Evolutionary conservation across 768 basidiomycete genomes (phyloP), one percentile per base, ranked within the genome.

Genomic region (Mycena epipterygia): DNA sequence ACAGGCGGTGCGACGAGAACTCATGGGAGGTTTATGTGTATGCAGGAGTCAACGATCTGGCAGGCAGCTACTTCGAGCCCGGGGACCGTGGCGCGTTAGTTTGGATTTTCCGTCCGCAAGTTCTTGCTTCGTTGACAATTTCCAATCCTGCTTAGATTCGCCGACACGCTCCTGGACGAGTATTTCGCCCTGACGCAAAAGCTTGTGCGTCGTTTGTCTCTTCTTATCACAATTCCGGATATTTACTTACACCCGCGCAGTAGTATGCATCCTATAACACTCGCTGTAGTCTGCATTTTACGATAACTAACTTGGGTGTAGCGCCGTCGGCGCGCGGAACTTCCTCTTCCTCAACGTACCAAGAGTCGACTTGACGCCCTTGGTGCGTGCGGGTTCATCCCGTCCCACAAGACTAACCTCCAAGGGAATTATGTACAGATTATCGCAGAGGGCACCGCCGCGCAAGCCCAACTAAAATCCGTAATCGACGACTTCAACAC

Each of bases 1-100:
- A n/a, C n/a, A n/a, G n/a, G n/a, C n/a, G n/a, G n/a, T n/a, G n/a
- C n/a, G n/a, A n/a, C n/a, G n/a, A n/a, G n/a, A n/a, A 16, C 17
- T 42, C 51, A 7, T 2, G 9, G 32, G 16, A n/a, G 13, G 12
- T 16, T 32, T 7, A 41, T 35, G 5, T 9, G 11, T 42, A 25
- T 7, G 13, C n/a, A 71, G 70, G 92, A 1, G 89, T 93, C 72
- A 93, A 93, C 73, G 91, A 92, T 73, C 85, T 92, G 35, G 89
- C 87, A 32, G 88, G 88, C 73, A 89, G 86, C 58, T 90, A 83
- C 65, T 85, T 83, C 57, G 23, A 78, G 59, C 70, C 80, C 32
- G 89, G 89, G 0, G 83, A 87, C 73, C 83, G 88, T 27, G 78
- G 73, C 57, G 86, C 87, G 88, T 89, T 73, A 62, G 88, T 37